phyloP scores from a whole-genome alignment of 345 rosid species.

The Clausena lansium region DNA sequence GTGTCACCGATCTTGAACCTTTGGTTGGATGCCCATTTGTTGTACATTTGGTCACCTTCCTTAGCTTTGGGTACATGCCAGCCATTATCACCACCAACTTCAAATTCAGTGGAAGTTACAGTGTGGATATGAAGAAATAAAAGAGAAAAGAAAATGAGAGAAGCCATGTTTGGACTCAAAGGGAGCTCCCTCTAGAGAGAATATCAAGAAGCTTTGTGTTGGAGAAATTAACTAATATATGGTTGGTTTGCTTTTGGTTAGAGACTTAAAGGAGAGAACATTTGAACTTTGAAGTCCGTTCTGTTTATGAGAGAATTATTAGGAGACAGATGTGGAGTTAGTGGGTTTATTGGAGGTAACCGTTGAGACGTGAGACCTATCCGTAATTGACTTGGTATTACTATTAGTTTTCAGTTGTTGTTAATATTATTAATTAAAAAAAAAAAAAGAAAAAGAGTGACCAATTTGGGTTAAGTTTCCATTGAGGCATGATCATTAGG shows the following conservation, averaged over 20 bases:
- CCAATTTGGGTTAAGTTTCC: background rate
- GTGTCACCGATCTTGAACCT: constrained; percentile 67
- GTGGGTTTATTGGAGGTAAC: constrained; percentile 8
- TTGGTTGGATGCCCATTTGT: constrained; percentile 74
- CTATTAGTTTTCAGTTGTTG: background rate
- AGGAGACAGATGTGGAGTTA: constrained; percentile 18
- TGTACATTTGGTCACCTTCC: constrained; percentile 47
- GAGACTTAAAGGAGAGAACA: too few relatives aligned
- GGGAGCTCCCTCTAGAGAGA: background rate
- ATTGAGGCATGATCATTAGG: too few relatives aligned
- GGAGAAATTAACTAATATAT: too few relatives aligned
- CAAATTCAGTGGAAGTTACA: constrained; percentile 42
- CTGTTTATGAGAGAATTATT: constrained; percentile 9
- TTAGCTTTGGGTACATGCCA: constrained; percentile 61
- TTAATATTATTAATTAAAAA: background rate
- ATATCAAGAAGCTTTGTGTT: too few relatives aligned
- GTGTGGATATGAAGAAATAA: constrained; percentile 10
- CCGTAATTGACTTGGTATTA: constrained; percentile 12
- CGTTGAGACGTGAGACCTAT: background rate
- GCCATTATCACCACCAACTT: constrained; percentile 62
- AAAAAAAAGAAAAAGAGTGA: too few relatives aligned
- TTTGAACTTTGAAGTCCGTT: too few relatives aligned
- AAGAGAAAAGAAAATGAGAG: constrained; percentile 15
- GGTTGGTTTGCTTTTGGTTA: background rate
- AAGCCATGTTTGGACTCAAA: constrained; percentile 19